Evolutionary conservation across 2,329 filamentous ascomycete genomes (phyloP), one percentile per base, ranked within the genome.

Genomic region (Penicillium sp.): DNA sequence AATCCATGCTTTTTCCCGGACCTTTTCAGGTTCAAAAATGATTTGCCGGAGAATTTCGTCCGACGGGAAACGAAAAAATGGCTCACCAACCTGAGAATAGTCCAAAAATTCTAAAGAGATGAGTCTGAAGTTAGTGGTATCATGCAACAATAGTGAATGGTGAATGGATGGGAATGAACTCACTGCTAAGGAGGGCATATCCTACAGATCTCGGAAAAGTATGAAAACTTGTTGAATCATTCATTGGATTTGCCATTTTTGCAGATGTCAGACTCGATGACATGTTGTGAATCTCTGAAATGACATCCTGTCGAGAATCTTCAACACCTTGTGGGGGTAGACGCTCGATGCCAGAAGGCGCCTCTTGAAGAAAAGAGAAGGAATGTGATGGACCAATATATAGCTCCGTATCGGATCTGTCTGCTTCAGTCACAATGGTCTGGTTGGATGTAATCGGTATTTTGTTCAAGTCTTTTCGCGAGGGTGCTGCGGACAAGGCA

Each of bases 11-110:
- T 55, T 62, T 14, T 57, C 53, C 1, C 26, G 39, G 4, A 62
- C 53, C 2, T 52, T 61, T 10, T 56, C 31, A 24, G 60, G 60
- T 10, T 62, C 55, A n/a, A 60, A 62, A 6, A 62, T 43, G 6
- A 62, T 27, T 9, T 60, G 46, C 16, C 43, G n/a, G 8, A 56
- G 22, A 1, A 54, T 9, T 5, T 58, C 55, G 26, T 31, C 50
- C 2, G 22, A 49, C 16, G 43, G 56, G 22, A 43, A 26, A 27
- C 8, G 22, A 35, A 33, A 56, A 29, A 54, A 54, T 19, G 52
- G 52, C 14, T 54, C n/a, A 31, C 44, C 52, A 39, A 37, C 24
- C 44, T 49, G 22, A 16, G 44, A 29, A 42, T 42, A 13, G 21
- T 39, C 24, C 22, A 54, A 46, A 49, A 49, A 49, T 27, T 49